Evolutionary conservation across 371 early-diverging fungal species (phyloP).

Genomic region (Mucor ambiguus): DNA sequence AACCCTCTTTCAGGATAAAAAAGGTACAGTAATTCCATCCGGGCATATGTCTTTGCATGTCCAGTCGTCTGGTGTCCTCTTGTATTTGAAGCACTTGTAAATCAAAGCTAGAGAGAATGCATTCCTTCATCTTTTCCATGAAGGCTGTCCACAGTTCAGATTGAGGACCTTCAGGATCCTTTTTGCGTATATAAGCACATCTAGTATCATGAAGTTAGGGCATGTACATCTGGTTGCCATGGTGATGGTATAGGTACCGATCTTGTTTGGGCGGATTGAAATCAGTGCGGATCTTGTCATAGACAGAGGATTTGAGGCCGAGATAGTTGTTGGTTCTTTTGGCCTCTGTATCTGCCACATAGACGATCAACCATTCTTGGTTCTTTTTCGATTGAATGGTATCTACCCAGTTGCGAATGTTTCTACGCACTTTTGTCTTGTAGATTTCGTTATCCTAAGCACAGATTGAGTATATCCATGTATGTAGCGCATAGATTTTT

Average conservation of each 20-base stretch:
- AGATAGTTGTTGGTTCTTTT: constrained; percentile 66
- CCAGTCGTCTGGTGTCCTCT: constrained; percentile 87
- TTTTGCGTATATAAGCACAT: constrained; percentile 63
- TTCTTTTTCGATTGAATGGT: constrained; percentile 75
- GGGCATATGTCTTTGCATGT: constrained; percentile 89
- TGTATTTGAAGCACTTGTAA: constrained; percentile 78
- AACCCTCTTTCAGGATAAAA: constrained; percentile 91
- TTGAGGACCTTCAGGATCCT: constrained; percentile 62
- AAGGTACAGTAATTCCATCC: constrained; percentile 98
- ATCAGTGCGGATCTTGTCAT: constrained; percentile 88
- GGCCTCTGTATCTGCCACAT: constrained; percentile 74
- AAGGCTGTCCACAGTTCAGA: constrained; percentile 81
- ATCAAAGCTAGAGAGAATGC: constrained; percentile 78
- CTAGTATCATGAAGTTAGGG: constrained; percentile 23
- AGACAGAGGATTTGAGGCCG: constrained; percentile 69
- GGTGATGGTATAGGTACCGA: constrained; percentile 35
- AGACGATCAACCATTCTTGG: constrained; percentile 93
- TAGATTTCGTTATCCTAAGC: constrained; percentile 82
- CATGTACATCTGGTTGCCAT: background rate
- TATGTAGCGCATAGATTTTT: background rate
- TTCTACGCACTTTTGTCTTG: constrained; percentile 70
- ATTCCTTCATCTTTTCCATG: constrained; percentile 79
- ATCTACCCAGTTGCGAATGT: constrained; percentile 85
- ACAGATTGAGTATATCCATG: background rate
- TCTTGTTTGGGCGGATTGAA: constrained; percentile 79